Evolutionary conservation across 2,329 filamentous ascomycete genomes (phyloP), one percentile per base, ranked within the genome.

Genomic region (Aureobasidium sp.): DNA sequence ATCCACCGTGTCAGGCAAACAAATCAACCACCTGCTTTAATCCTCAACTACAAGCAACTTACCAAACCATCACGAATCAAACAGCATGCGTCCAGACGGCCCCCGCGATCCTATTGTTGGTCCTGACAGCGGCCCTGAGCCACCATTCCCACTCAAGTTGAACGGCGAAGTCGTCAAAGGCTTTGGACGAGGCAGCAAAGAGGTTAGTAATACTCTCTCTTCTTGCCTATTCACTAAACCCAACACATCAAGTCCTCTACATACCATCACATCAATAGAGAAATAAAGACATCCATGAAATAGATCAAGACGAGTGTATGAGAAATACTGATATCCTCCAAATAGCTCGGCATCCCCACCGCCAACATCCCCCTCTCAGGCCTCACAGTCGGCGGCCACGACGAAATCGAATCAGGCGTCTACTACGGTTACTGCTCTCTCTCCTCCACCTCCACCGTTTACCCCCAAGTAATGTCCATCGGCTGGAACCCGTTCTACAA

Each of bases 401-500:
- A 80, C 7, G 78, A 82, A 66, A 80, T 89, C 60, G 79, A 84
- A 62, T 90, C 86, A 1, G 94, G 94, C 66, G 89, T 97, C 65
- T 97, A 97, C 81, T 97, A 92, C 72, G 94, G 94, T 70, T 96
- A 89, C 80, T 91, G 91, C 5, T 85, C 89, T 0, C 83, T 97
- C 37, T 69, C 70, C 5, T 62, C 69, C 21, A 68, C 67, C 34
- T 67, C 67, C 45, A 25, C 13, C 29, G 79, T 94, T 61, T 90
- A 87, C 74, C 90, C 90, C 1, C 94, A 95, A 82, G 91, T 96
- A 66, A 89, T 97, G 87, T 90, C 86, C 64, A 93, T 97, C 67
- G 94, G 94, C 48, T 97, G 92, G 82, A 99, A 97, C 76, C 94
- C 94, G 0, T 97, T 92, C 77, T 99, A 96, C 82, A 91, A 92